Evolutionary conservation across 306 rosid genomes (phyloP), one percentile per base, ranked within the genome.

Genomic region (Lathyrus oleraceus): DNA sequence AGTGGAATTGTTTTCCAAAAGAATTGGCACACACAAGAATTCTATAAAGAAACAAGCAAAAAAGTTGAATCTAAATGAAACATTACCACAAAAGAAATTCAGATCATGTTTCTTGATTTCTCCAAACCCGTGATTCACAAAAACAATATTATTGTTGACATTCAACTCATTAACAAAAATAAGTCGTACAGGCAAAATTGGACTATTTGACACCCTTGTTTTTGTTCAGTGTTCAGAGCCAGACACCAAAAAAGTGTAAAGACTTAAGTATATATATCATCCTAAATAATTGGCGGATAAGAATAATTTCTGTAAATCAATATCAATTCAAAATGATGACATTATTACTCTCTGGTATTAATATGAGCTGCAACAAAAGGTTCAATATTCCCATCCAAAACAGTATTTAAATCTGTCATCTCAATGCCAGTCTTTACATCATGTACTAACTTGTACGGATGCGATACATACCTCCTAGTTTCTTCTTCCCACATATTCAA

Each of bases 371-470:
- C 87, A 82, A 88, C 82, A 43, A 91, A 70, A 69, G 88, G 69
- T 65, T 84, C 91, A 77, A 91, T 88, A 85, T 82, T 88, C 58
- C 97, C 97, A 67, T 87, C 84, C 78, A 91, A 70, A 47, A 91
- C 81, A 72, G 87, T 82, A 48, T 77, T 77, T 11, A 85, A 74
- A 66, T 81, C 89, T 28, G 88, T 69, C 77, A 85, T 28, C 70
- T 82, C 77, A 28, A 85, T 39, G 75, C 89, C 96, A 16, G 96
- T 88, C 85, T 82, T 88, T 61, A 87, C 70, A 81, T 91, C 97
- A 39, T 75, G 81, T 10, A 91, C 93, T 15, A 82, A 71, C 78
- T 84, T 87, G 76, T 72, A 72, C 20, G 92, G 86, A 68, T 79
- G 84, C 70, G 44, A 76, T 28, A 78, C 57, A 71, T 91, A 91